These are phyloP conservation scores for Albugo laibachii DNA, from an alignment of 352 stramenopile species.

Conservation along the genomic window DNA sequence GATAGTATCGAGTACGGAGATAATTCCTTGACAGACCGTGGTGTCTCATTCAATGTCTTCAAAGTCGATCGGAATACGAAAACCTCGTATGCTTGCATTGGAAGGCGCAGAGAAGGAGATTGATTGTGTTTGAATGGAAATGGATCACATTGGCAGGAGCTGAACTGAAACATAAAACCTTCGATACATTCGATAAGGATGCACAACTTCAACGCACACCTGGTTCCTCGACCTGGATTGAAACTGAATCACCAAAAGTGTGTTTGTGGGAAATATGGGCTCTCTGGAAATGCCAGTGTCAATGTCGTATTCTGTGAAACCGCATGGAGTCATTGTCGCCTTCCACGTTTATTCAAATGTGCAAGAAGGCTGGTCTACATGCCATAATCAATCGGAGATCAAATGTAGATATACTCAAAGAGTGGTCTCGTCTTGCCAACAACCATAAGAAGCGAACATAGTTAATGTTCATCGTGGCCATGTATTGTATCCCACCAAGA, in stretches of 20 bases:
- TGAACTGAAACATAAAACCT: conserved; percentile 41
- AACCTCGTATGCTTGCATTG: conserved; percentile 91
- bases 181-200: conserved; percentile 79
- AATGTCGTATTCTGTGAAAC: conserved; percentile 54
- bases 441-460: conserved; percentile 91
- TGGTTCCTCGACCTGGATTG: conserved; percentile 45
- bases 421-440: conserved; percentile 87
- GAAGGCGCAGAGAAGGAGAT: conserved; percentile 88
- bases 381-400: conserved; percentile 86
- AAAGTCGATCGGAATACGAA: conserved; percentile 65
- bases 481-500: conserved; percentile 92
- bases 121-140: conserved; percentile 88
- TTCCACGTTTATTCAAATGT: conserved; percentile 82
- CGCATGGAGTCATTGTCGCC: conserved; percentile 82
- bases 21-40: conserved; percentile 94
- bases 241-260: conserved; percentile 16
- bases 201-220: conserved; percentile 68
- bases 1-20: conserved; percentile 98
- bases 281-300: conserved; percentile 71
- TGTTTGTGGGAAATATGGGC: conserved; percentile 58
- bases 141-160: conserved; percentile 80
- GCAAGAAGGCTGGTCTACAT: conserved; percentile 71
- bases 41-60: conserved; percentile 91
- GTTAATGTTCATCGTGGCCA: conserved; percentile 82
- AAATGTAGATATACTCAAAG: conserved; percentile 86